These are phyloP conservation scores for Chlorociboria aeruginascens DNA, from an alignment of 495 filamentous ascomycete genomes.

Conservation along the genomic window DNA sequence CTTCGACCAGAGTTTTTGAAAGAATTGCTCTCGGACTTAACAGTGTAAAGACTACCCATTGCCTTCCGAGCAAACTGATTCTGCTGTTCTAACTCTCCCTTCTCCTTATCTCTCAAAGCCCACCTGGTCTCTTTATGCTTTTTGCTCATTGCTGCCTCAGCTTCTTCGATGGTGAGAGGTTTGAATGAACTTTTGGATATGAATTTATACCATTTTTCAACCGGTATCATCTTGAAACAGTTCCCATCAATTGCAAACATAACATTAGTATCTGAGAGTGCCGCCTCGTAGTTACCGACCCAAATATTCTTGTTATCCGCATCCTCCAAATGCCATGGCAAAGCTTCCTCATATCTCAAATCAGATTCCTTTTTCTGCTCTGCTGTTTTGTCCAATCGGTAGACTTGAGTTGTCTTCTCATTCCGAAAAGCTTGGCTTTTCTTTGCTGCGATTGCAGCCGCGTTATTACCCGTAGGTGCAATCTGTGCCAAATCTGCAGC, in stretches of 20 bases:
- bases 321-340: constrained; percentile 95
- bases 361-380: constrained; percentile 67
- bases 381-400: constrained; percentile 44
- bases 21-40: constrained; percentile 41
- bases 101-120: constrained; percentile 57
- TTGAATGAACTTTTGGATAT: constrained; percentile 73
- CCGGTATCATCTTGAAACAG: constrained; percentile 73
- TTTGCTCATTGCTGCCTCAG: constrained; percentile 66
- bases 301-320: constrained; percentile 88
- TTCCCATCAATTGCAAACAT: constrained; percentile 56
- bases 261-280: constrained; percentile 63
- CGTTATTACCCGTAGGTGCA: constrained; percentile 50
- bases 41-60: constrained; percentile 29
- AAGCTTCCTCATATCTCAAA: constrained; percentile 83
- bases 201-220: constrained; percentile 95
- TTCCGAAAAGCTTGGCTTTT: constrained; percentile 55
- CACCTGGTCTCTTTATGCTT: constrained; percentile 61
- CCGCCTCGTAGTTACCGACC: constrained; percentile 81
- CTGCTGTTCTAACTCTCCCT: constrained; percentile 39
- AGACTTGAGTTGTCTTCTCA: constrained; percentile 57
- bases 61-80: constrained; percentile 35
- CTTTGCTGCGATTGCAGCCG: constrained; percentile 33
- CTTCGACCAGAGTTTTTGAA: constrained; percentile 35
- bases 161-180: constrained; percentile 69
- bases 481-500: constrained; percentile 80